A percentile compares a stretch with the other conserved stretches of the same genome.
phyloP scores from a whole-genome alignment of 2,329 filamentous ascomycete species.

The Lachnellula subtilissima region DNA sequence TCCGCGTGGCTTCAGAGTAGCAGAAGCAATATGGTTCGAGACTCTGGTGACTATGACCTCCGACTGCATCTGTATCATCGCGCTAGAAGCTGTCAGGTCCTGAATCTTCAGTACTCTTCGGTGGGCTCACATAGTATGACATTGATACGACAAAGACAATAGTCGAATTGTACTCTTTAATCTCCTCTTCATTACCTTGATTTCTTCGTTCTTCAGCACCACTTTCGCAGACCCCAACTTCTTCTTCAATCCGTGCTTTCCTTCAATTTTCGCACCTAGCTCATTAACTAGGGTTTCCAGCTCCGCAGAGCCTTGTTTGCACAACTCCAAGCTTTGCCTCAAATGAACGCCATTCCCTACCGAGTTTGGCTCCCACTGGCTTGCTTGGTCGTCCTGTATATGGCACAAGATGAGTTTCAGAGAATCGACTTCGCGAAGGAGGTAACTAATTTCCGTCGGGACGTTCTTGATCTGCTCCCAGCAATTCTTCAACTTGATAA shows the following conservation, averaged over 20 bases:
- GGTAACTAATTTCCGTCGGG: slow-evolving; percentile 7
- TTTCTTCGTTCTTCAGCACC: slow-evolving; percentile 5
- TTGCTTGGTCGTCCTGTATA: not conserved
- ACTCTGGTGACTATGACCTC: slow-evolving; percentile 10
- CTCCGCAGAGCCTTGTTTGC: not conserved
- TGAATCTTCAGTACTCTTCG: not conserved
- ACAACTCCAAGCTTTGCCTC: not conserved
- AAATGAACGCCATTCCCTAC: not conserved
- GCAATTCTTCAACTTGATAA: slow-evolving; percentile 9
- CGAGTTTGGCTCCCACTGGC: not conserved
- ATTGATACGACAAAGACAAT: slow-evolving; percentile 6
- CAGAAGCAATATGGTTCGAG: not conserved
- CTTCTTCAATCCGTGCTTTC: not conserved
- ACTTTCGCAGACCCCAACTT: slow-evolving; percentile 5
- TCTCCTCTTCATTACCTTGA: slow-evolving; percentile 4
- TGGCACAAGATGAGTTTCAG: slow-evolving; percentile 4
- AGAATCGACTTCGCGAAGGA: slow-evolving; percentile 10
- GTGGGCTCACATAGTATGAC: not conserved
- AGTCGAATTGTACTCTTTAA: slow-evolving; percentile 4
- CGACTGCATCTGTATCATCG: slow-evolving; percentile 12
- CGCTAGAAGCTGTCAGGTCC: not conserved
- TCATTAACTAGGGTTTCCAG: not conserved
- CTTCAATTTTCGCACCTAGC: not conserved
- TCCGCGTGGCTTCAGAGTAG: not conserved
- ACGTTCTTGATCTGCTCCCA: slow-evolving; percentile 11